A percentile compares a stretch with the other conserved stretches of the same genome.
phyloP scores from a whole-genome alignment of 495 filamentous ascomycete genomes.

The Patellaria atrata region DNA sequence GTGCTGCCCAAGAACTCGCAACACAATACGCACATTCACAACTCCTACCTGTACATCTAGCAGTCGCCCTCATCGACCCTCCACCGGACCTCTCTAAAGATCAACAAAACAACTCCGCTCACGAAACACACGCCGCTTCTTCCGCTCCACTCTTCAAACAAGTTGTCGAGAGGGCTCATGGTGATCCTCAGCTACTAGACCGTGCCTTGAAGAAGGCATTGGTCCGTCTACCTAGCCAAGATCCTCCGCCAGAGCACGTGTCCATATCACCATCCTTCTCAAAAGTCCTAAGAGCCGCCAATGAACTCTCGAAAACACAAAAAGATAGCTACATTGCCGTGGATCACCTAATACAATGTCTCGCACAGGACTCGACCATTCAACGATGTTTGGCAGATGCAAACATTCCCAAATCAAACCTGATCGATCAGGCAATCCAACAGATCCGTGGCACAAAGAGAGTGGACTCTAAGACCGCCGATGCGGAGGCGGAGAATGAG shows the following conservation, averaged over 20 bases:
- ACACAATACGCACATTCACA: slow-evolving; percentile 83
- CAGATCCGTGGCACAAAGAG: slow-evolving; percentile 80
- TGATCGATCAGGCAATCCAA: slow-evolving; percentile 74
- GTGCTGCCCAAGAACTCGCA: slow-evolving; percentile 69
- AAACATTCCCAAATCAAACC: slow-evolving; percentile 81
- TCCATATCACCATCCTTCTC: slow-evolving; percentile 65
- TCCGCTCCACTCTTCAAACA: slow-evolving; percentile 73
- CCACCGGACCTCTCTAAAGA: slow-evolving; percentile 61
- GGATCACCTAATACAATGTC: slow-evolving; percentile 76
- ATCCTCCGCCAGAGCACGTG: slow-evolving; percentile 80
- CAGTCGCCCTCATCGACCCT: slow-evolving; percentile 76
- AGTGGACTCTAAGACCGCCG: slow-evolving; percentile 90
- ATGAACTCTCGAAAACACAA: slow-evolving; percentile 87
- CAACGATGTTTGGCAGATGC: slow-evolving; percentile 63
- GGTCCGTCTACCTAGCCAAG: slow-evolving; percentile 83
- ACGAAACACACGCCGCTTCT: slow-evolving; percentile 40
- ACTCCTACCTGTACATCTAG: slow-evolving; percentile 75
- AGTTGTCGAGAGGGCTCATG: slow-evolving; percentile 85
- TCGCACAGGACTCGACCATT: slow-evolving; percentile 64
- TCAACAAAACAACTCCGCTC: slow-evolving; percentile 46
- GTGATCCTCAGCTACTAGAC: slow-evolving; percentile 78
- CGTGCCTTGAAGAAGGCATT: slow-evolving; percentile 78
- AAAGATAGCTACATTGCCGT: slow-evolving; percentile 90
- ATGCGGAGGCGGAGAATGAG: slow-evolving; percentile 78
- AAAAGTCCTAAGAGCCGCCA: slow-evolving; percentile 66